Evolutionary conservation across 2,329 filamentous ascomycete species (phyloP).

Genomic region (Diaporthe amygdali): DNA sequence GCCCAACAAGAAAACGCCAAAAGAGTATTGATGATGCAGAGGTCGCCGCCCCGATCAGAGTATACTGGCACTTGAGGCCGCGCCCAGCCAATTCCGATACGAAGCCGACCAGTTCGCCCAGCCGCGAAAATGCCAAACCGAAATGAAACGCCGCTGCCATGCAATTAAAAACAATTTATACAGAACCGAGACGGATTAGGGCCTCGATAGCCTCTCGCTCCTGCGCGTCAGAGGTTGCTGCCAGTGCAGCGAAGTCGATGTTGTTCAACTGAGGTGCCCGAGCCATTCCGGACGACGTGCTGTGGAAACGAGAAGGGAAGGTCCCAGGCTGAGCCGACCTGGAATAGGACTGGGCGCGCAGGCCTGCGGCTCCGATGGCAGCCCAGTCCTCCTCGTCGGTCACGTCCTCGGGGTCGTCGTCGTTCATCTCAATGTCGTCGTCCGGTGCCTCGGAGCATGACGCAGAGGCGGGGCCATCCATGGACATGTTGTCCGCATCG

Average conservation of each 20-base stretch:
- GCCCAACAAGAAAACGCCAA: constrained; percentile 18
- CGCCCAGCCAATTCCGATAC: neutral
- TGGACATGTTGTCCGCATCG: constrained; percentile 95
- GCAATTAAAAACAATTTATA: constrained; percentile 63
- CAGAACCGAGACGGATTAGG: constrained; percentile 79
- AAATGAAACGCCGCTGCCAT: constrained; percentile 57
- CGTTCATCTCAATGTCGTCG: constrained; percentile 64
- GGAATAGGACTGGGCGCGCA: constrained; percentile 72
- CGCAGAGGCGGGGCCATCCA: constrained; percentile 71
- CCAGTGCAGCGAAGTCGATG: constrained; percentile 57
- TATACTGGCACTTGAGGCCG: constrained; percentile 1
- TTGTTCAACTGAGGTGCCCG: constrained; percentile 56
- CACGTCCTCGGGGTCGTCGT: constrained; percentile 80
- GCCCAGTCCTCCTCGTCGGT: constrained; percentile 98
- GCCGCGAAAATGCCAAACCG: constrained; percentile 19
- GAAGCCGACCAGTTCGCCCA: constrained; percentile 9
- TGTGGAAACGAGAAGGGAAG: constrained; percentile 56
- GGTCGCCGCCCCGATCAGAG: constrained; percentile 26
- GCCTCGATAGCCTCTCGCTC: constrained; percentile 85
- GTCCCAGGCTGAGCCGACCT: constrained; percentile 61
- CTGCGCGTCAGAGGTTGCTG: constrained; percentile 66
- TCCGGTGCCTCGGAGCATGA: constrained; percentile 79
- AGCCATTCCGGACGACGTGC: constrained; percentile 54
- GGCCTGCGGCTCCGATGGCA: constrained; percentile 82
- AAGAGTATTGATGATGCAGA: constrained; percentile 25